phyloP scores from a whole-genome alignment of 2,329 filamentous ascomycete genomes.

The Fusarium denticulatum region DNA sequence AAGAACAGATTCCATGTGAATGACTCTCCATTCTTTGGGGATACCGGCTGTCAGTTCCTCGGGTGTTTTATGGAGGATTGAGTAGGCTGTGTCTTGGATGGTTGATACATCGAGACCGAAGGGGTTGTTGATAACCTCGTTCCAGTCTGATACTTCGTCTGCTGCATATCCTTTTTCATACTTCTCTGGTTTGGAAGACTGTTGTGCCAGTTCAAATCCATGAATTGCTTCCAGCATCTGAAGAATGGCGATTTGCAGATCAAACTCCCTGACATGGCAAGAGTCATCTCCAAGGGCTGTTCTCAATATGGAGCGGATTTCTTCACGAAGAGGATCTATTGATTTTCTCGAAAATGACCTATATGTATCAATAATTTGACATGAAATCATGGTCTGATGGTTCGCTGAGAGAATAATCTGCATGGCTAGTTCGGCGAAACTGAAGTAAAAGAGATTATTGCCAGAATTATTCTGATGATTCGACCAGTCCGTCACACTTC shows the following conservation, averaged over 20 bases:
- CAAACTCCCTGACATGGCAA: not conserved
- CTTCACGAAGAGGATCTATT: slow-evolving; percentile 26
- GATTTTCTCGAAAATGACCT: not conserved
- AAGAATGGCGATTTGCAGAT: slow-evolving; percentile 22
- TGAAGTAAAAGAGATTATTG: not conserved
- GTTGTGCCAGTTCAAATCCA: not conserved
- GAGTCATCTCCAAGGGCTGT: not conserved
- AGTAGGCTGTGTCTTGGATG: slow-evolving; percentile 28
- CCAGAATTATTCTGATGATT: not conserved
- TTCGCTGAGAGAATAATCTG: slow-evolving; percentile 7
- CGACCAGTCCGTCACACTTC: slow-evolving; percentile 4
- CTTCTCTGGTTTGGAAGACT: not conserved
- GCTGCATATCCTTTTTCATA: slow-evolving; percentile 21
- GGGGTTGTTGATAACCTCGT: slow-evolving; percentile 25
- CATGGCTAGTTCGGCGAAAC: slow-evolving; percentile 5
- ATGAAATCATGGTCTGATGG: not conserved
- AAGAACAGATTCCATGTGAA: slow-evolving; percentile 53
- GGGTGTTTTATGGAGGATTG: slow-evolving; percentile 14
- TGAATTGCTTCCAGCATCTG: slow-evolving; percentile 29
- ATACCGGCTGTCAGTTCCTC: slow-evolving; percentile 11
- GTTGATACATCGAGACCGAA: slow-evolving; percentile 30
- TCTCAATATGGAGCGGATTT: slow-evolving; percentile 23
- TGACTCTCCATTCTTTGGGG: slow-evolving; percentile 40
- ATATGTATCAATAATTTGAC: slow-evolving; percentile 5
- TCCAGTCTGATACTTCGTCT: slow-evolving; percentile 16